phyloP scores from a whole-genome alignment of 2,329 filamentous ascomycete species.

The Penicillium digitatum region DNA sequence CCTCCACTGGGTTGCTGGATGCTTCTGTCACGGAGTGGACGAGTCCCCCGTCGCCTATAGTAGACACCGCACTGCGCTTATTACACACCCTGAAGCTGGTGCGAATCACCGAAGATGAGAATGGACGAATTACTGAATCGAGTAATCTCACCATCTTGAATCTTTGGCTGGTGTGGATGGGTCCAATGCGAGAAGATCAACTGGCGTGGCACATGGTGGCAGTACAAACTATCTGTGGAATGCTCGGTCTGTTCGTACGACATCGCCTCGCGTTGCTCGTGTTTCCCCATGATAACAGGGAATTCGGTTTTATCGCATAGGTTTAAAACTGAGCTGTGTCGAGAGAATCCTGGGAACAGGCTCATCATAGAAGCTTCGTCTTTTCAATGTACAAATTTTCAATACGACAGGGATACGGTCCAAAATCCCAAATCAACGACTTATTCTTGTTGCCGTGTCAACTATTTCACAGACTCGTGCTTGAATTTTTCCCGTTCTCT shows the following conservation, averaged over 20 bases:
- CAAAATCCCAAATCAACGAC: neutral
- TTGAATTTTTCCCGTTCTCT: neutral
- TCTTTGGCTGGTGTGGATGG: constrained; percentile 93
- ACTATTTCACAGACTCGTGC: neutral
- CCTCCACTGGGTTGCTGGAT: constrained; percentile 77
- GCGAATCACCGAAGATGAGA: constrained; percentile 61
- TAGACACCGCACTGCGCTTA: constrained; percentile 63
- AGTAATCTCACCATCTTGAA: constrained; percentile 93
- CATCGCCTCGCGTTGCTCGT: constrained; percentile 82
- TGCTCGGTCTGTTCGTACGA: constrained; percentile 78
- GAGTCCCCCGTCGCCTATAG: constrained; percentile 62
- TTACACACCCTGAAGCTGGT: constrained; percentile 67
- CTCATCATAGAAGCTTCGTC: neutral
- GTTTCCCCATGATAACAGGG: constrained; percentile 80
- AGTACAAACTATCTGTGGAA: constrained; percentile 72
- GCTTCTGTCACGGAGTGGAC: constrained; percentile 77
- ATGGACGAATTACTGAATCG: constrained; percentile 70
- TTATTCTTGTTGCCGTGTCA: neutral
- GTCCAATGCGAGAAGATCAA: constrained; percentile 80
- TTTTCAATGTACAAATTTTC: constrained; percentile 14
- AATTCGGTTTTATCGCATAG: constrained; percentile 24
- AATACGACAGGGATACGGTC: neutral
- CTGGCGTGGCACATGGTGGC: constrained; percentile 73
- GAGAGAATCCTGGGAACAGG: neutral
- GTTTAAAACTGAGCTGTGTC: neutral